Base-by-base conservation (phyloP, 495 filamentous ascomycete species). In the Penicillium lagena region DNA sequence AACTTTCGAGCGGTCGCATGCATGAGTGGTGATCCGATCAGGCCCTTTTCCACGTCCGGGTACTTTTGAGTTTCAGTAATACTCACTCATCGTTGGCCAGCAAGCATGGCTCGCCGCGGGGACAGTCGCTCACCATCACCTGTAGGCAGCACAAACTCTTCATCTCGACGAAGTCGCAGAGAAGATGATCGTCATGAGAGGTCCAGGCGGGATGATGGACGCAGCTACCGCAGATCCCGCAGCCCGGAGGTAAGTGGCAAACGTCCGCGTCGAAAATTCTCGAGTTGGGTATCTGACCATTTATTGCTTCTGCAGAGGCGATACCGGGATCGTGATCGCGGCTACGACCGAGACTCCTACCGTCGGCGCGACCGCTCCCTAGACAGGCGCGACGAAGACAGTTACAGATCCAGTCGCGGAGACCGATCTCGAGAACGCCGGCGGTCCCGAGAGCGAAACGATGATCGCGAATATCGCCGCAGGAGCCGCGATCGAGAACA, bases 111-210 rank as follows among this genome's bases (percentile, higher is more conserved):
- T 85, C 86, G 86, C 76, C 86, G 80, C 78, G 85, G 79, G 82
- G 85, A 89, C 81, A 82, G 84, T 81, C 86, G 85, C 85, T 90
- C 86, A 90, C 86, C 86, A 87, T 89, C 86, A 81, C 86, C 86
- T 85, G 83, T 85, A 89, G 86, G 85, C 82, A 89, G 85, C 76
- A 81, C 86, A 60, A 80, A 78, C 67, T 84, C 83, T 68, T 82
- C 83, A 58, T 83, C 83, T 56, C 82, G 79, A 72, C 78, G 80
- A 54, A 70, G 60, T 55, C 85, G 82, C 60, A 81, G 83, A 76
- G 84, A 89, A 63, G 83, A 87, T 64, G 85, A 87, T 62, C 79
- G 84, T 47, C 80, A 78, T 66, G 82, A 87, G 50, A 71, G 73
- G 61, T 72, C 64, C 50, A 72, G 78, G 39, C 72, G 83, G 49